Base-by-base conservation (phyloP, 2,329 filamentous ascomycete genomes). In the Xylaria sp. region DNA sequence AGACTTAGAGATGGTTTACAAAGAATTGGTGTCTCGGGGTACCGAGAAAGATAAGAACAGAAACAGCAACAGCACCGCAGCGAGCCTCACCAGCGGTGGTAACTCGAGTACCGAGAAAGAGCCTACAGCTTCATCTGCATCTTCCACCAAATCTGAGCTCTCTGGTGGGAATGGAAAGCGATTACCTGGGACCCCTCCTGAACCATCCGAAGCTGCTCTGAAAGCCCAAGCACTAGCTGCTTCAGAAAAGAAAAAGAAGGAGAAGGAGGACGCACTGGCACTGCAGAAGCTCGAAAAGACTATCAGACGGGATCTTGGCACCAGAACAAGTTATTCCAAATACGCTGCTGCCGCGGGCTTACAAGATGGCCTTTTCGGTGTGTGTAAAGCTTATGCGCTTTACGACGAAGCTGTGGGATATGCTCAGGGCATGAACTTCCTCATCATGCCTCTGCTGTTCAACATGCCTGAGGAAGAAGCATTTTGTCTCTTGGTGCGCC, bases 381-480 rank as follows among this genome's bases (percentile, higher is more conserved):
- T 99, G 44, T 99, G 96, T 84, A 99, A 98, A 81, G 94, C 96
- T 1, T 99, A 99, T 81, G 96, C 96, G 15, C 85, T 99, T 37
- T 98, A 94, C 75, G 96, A 99, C 77, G 94, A 97, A 77, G 92
- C 87, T 8, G 96, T 99, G 44, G 95, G 96, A 39, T 99, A 99
- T 80, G 95, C 97, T 0, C 96, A 99, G 81, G 96, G 96, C 78
- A 98, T 99, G 92, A 99, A 98, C 79, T 99, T 99, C 77, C 89
- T 99, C 69, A 92, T 94, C 58, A 98, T 98, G 94, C 96, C 97
- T 28, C 81, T 99, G 20, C 85, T 99, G 1, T 98, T 99, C 83
- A 98, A 98, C 79, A 97, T 98, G 94, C 92, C 94, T 2, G 95
- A 98, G 81, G 94, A 97, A 78, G 96, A 99, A 82, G 95, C 96